Evolutionary conservation across 176 grass and related monocot genomes (phyloP).

Genomic region (Calamus simplicifolius): DNA sequence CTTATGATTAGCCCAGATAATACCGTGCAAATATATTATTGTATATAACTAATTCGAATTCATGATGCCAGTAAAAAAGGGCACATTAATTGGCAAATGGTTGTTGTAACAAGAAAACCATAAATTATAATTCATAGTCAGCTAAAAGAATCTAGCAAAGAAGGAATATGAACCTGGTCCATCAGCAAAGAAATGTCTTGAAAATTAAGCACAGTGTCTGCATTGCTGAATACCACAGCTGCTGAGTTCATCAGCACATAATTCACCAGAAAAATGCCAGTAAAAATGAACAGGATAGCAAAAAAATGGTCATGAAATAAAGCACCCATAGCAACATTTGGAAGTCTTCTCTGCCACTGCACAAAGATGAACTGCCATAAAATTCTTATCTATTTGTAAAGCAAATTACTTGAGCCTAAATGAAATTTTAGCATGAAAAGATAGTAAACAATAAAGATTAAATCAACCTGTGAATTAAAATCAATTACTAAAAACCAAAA

Average conservation of each 20-base stretch:
- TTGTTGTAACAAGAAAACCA: too few relatives aligned
- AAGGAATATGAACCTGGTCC: conserved; percentile 58
- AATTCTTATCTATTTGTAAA: too few relatives aligned
- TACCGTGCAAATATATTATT: too few relatives aligned
- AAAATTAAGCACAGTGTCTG: conserved; percentile 57
- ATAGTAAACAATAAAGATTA: too few relatives aligned
- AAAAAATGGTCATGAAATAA: conserved; percentile 96
- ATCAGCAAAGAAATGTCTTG: conserved; percentile 92
- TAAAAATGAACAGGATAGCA: conserved; percentile 85
- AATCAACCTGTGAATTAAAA: too few relatives aligned
- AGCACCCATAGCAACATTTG: conserved; percentile 38
- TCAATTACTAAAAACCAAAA: too few relatives aligned
- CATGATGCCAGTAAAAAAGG: too few relatives aligned
- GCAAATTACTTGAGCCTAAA: too few relatives aligned
- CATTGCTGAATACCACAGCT: conserved; percentile 64
- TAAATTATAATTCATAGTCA: not conserved
- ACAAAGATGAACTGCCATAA: conserved; percentile 21
- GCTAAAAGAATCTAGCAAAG: conserved; percentile 3
- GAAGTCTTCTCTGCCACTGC: conserved; percentile 65
- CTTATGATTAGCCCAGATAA: too few relatives aligned
- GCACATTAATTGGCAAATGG: too few relatives aligned
- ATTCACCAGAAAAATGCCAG: conserved; percentile 88
- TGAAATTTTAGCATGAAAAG: too few relatives aligned
- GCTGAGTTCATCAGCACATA: conserved; percentile 89
- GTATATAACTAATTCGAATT: too few relatives aligned